Evolutionary conservation across 2,329 filamentous ascomycete genomes (phyloP), one percentile per base, ranked within the genome.

Genomic region (Aspergillus nomiae): DNA sequence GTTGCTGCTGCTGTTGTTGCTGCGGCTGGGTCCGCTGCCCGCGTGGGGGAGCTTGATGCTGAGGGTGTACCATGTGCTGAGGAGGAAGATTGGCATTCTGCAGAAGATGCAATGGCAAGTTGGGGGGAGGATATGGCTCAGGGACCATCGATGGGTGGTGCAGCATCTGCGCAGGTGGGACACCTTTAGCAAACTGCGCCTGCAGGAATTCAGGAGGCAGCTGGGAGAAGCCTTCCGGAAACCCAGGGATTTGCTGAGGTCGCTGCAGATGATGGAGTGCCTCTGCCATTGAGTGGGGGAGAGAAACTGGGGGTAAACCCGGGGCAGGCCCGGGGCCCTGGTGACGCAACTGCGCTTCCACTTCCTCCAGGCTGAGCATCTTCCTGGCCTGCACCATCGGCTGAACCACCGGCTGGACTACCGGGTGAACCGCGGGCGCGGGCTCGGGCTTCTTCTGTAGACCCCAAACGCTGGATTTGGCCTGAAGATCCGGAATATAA

Each of bases 301-400:
- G 66, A 5, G 74, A 70, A 38, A 74, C 67, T 8, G 73, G 67
- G 32, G 72, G 70, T 34, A 71, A 64, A 28, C 66, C 45, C 59
- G 68, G 61, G 57, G 68, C 54, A 62, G 74, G 66, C 16, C 69
- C 71, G 30, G 68, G 62, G 59, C 87, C 80, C 69, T 94, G 90
- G 38, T 86, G 84, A 64, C 91, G 88, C 90, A 99, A 94, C 67
- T 92, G 89, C 59, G 94, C 94, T 80, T 99, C 95, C 24, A 99
- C 94, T 81, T 99, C 95, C 76, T 98, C 95, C 73, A 99, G 78
- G 72, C 92, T 98, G 90, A 99, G 89, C 80, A 97, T 90, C 82
- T 94, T 97, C 72, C 89, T 88, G 48, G 84, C 71, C 54, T 81
- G 76, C n/a, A 73, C 70, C 54, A 69, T 61, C 48, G 69, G 69